phyloP scores from a whole-genome alignment of 208 protist species.

The Tritrichomonas foetus region DNA sequence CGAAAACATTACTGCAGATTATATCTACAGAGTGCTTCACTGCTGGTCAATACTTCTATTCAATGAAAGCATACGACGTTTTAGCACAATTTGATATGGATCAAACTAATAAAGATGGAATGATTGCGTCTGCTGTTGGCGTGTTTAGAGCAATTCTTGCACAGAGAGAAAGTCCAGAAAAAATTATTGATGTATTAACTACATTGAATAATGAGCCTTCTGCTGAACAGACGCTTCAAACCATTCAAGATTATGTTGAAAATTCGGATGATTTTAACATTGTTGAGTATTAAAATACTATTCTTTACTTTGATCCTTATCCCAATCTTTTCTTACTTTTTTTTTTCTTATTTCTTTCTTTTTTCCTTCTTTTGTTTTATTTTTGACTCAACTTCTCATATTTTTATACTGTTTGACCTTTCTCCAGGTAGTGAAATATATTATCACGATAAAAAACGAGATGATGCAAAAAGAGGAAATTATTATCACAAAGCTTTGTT shows the following conservation, averaged over 20 bases:
- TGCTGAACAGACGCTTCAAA: neutral
- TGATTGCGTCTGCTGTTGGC: neutral
- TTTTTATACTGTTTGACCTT: no score
- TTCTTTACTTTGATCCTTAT: no score
- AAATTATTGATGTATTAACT: neutral
- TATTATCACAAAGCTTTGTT: no score
- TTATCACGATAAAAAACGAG: no score
- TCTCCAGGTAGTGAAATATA: no score
- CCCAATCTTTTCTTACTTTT: no score
- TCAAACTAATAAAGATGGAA: neutral
- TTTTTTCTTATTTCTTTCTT: no score
- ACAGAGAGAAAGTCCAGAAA: neutral
- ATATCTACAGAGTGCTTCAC: neutral
- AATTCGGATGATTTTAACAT: neutral
- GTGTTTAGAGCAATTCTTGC: neutral
- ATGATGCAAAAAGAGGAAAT: no score
- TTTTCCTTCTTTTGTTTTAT: no score
- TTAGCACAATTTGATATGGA: neutral
- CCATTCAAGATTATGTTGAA: neutral
- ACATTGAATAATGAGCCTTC: neutral
- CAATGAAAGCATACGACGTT: slow-evolving; percentile 28
- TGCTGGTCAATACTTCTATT: neutral
- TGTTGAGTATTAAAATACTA: no score
- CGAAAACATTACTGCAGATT: neutral
- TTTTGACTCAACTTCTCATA: no score